Evolutionary conservation across 2,329 filamentous ascomycete genomes (phyloP).

Genomic region (Cercospora sp.): DNA sequence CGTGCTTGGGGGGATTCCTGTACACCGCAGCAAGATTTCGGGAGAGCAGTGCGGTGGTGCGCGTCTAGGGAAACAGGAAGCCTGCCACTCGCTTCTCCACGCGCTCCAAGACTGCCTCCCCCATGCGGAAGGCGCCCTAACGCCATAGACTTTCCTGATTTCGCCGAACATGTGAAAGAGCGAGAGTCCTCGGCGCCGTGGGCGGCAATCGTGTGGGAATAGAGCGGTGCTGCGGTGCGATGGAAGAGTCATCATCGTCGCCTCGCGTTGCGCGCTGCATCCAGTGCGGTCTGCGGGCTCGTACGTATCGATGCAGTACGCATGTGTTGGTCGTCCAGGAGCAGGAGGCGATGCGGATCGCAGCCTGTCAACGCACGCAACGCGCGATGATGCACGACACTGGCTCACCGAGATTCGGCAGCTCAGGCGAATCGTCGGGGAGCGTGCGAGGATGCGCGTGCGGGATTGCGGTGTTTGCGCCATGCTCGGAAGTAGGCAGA

Average conservation of each 20-base stretch:
- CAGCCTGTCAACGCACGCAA: not conserved
- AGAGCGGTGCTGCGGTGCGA: not conserved
- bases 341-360: not conserved
- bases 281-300: not conserved
- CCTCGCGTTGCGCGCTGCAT: not conserved
- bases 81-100: slow-evolving; percentile 8
- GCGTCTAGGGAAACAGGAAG: not conserved
- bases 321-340: not conserved
- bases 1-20: not conserved
- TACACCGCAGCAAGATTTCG: not conserved
- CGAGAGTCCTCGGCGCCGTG: slow-evolving; percentile 3
- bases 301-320: not conserved
- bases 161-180: slow-evolving; percentile 14
- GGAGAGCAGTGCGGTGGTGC: not conserved
- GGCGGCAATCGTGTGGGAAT: not conserved
- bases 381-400: not conserved
- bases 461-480: not conserved
- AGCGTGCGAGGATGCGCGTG: not conserved
- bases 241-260: not conserved
- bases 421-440: not conserved
- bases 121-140: slow-evolving; percentile 3
- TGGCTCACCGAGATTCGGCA: not conserved
- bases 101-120: not conserved
- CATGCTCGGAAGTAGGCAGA: slow-evolving; percentile 3
- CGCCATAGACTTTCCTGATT: slow-evolving; percentile 15